These are phyloP conservation scores for Paspalum vaginatum DNA, from an alignment of 176 grass and related monocot species.

Conservation along the genomic window DNA sequence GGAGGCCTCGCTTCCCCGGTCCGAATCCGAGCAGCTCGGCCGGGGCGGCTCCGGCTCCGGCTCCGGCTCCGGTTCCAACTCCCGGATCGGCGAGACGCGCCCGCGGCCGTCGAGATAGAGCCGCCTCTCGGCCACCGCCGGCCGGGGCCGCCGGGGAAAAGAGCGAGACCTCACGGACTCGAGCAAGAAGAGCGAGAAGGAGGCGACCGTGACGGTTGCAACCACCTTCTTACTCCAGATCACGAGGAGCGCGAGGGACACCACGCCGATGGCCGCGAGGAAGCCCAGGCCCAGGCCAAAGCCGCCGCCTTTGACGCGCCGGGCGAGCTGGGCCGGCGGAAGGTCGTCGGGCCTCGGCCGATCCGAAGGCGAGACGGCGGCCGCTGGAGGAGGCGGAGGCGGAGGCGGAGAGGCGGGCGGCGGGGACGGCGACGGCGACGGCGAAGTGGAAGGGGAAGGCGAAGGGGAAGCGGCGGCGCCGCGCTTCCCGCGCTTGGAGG, in stretches of 20 bases:
- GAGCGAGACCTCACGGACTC: slow-evolving; percentile 48
- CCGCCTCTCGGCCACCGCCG: background rate
- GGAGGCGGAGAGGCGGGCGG: slow-evolving; percentile 6
- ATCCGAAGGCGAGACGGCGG: slow-evolving; percentile 13
- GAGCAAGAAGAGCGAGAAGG: slow-evolving; percentile 64
- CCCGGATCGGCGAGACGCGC: slow-evolving; percentile 72
- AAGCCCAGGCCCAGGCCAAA: slow-evolving; percentile 50
- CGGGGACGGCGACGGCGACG: background rate
- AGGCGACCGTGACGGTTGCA: slow-evolving; percentile 53
- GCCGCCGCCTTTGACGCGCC: background rate
- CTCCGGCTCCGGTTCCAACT: slow-evolving; percentile 53
- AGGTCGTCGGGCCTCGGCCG: slow-evolving; percentile 18
- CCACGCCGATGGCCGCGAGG: slow-evolving; percentile 53
- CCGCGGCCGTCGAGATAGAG: slow-evolving; percentile 47
- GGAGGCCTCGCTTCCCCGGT: slow-evolving; percentile 26
- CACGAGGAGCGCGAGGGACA: slow-evolving; percentile 62
- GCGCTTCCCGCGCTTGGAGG: slow-evolving; percentile 52
- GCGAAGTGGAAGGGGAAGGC: background rate
- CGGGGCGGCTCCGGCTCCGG: slow-evolving; percentile 40
- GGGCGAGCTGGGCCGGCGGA: background rate
- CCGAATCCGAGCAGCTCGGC: slow-evolving; percentile 45
- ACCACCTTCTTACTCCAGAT: slow-evolving; percentile 87
- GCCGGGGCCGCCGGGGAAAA: slow-evolving; percentile 9
- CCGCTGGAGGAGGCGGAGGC: background rate
- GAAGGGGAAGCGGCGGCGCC: background rate